phyloP scores from a whole-genome alignment of 768 basidiomycete genomes.

The Auricularia auricula-judae region DNA sequence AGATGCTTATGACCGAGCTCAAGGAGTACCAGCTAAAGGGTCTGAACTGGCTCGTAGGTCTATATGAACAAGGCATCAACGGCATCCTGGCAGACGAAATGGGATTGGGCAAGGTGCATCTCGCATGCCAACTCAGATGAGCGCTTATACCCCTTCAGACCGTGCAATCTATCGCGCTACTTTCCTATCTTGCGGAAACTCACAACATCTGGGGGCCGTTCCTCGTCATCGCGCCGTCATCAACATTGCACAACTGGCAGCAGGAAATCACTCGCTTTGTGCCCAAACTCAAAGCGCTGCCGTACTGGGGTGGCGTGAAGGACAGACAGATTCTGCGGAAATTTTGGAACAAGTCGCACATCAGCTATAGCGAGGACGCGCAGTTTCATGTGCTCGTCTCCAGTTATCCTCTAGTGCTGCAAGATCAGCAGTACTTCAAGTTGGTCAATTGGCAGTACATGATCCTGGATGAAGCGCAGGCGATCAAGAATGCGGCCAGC shows the following conservation, averaged over 20 bases:
- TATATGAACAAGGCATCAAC: conserved; percentile 99
- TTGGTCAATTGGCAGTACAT: conserved; percentile 99
- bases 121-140: conserved; percentile 1
- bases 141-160: conserved; percentile 38
- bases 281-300: conserved; percentile 84
- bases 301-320: conserved; percentile 97
- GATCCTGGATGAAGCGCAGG: conserved; percentile 99
- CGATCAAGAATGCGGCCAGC: conserved; percentile 95
- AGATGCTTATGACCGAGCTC: conserved; percentile 90
- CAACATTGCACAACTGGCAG: conserved; percentile 98
- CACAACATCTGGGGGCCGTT: conserved; percentile 99
- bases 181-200: conserved; percentile 91
- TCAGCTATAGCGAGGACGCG: conserved; percentile 89
- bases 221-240: conserved; percentile 93
- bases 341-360: conserved; percentile 97
- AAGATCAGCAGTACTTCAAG: conserved; percentile 97
- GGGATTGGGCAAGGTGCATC: conserved; percentile 76
- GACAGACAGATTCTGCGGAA: conserved; percentile 89
- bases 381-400: conserved; percentile 96
- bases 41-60: conserved; percentile 91
- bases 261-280: conserved; percentile 96
- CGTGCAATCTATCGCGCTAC: conserved; percentile 92
- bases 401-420: conserved; percentile 91
- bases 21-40: conserved; percentile 99
- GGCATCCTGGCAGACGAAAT: conserved; percentile 99